Evolutionary conservation across 257 asterid species (phyloP), one percentile per base, ranked within the genome.

Genomic region (Solanum tarijense): DNA sequence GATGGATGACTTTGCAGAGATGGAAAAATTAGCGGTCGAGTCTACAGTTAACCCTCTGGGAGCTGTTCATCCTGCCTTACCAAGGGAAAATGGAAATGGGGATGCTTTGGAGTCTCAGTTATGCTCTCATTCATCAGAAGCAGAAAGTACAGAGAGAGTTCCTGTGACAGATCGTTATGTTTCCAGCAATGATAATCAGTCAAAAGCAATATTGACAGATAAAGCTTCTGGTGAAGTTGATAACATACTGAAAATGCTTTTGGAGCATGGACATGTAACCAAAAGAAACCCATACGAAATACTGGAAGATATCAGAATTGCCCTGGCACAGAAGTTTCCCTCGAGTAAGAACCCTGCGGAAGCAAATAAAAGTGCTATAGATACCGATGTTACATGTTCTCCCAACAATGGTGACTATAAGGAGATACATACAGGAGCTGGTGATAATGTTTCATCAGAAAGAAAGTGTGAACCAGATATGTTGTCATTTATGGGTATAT

Each of bases 1-100:
- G 88, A 94, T 96, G 98, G 98, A 94, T 88, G 99, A 96, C 90
- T 96, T 96, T 88, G 93, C 92, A 62, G 98, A 96, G 94, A 96
- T 96, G 98, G 99, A 96, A 89, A 96, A 93, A 90, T 71, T 94
- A 88, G 98, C 97, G 4, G 83, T 91, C 1, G 94, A 92, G 81
- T 90, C 94, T 74, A 87, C 88, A 27, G 91, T 92, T 74, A 88
- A 85, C 88, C 89, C 92, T n/a, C 82, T 83, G 52, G 92, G 85
- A 92, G 90, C 89, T 72, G 72, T 89, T 52, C 91, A 84, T 66
- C 90, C 87, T 91, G 85, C 86, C 62, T 89, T 91, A 10, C 93
- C 90, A 71, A 91, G 89, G 32, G 90, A 86, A 55, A 88, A 86
- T 76, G 90, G 83, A 88, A 65, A 62, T 87, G 71, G 16, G 72